Base-by-base conservation (phyloP, 2,329 filamentous ascomycete species). In the Aspergillus persii region DNA sequence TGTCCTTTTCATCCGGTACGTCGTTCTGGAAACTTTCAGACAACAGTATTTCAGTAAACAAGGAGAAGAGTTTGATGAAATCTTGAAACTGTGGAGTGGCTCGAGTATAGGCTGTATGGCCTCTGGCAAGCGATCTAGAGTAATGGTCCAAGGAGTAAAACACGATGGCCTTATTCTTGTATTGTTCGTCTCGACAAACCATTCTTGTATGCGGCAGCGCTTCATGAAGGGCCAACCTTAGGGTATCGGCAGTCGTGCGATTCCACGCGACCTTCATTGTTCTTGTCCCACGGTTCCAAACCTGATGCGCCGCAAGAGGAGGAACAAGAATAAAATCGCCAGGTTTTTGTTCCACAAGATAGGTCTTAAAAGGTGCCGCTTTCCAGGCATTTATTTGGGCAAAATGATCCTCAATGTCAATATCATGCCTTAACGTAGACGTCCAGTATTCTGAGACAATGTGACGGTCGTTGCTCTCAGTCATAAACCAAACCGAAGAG, bases 241-340 rank as follows among this genome's bases (percentile, higher is more conserved):
- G 82, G 0, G 95, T 98, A 70, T 98, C 92, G 2, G 90, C 89
- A 0, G 93, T 97, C 0, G 92, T 97, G 29, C 95, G 86, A 73
- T 99, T 99, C 95, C 95, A 99, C 0, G 95, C 95, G 7, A 96
- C 92, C 73, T 99, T 99, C 85, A 98, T 92, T 0, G 95, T 99
- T 49, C 93, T 84, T 2, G 94, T 97, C 23, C 95, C 95, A 52
- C 94, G 86, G 71, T 99, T 99, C 95, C 95, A 99, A 8, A 99
- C 95, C 73, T 99, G 95, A 74, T 99, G 95, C 0, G 94, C 92
- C 3, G 95, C 95, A 18, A 98, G 79, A 4, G 95, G 93, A 15
- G 95, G 95, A 29, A 99, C 89, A 0, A 99, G 82, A 60, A 99
- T 95, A 66, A 98, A 92, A 71, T 99, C 95, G 4, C 95, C 95